phyloP scores from a whole-genome alignment of 495 filamentous ascomycete genomes.

The Daldinia concentrica region DNA sequence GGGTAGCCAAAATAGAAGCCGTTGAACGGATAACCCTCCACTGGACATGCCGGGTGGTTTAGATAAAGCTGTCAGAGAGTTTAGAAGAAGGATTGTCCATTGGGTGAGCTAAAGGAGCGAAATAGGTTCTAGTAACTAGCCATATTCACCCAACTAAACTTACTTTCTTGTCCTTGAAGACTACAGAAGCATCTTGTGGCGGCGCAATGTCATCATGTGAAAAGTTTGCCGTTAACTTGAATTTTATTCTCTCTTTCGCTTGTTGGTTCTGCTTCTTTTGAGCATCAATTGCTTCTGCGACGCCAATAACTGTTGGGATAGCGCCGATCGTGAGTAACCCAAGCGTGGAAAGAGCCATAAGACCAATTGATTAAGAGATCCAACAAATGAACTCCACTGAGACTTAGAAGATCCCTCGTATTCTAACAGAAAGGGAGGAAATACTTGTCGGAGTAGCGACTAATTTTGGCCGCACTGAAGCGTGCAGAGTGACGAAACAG shows the following conservation, averaged over 20 bases:
- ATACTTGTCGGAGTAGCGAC: slow-evolving; percentile 16
- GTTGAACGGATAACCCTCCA: slow-evolving; percentile 63
- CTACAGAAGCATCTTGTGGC: slow-evolving; percentile 49
- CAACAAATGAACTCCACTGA: slow-evolving; percentile 14
- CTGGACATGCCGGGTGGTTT: slow-evolving; percentile 55
- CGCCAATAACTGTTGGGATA: slow-evolving; percentile 61
- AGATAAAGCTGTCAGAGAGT: slow-evolving; percentile 52
- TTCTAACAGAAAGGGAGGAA: slow-evolving; percentile 8
- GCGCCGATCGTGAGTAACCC: slow-evolving; percentile 57
- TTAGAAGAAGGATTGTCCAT: slow-evolving; percentile 12
- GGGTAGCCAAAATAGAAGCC: slow-evolving; percentile 71
- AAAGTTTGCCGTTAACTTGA: slow-evolving; percentile 57
- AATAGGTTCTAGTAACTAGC: not conserved
- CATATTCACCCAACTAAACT: slow-evolving; percentile 14
- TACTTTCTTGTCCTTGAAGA: slow-evolving; percentile 59
- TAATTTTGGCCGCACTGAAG: slow-evolving; percentile 5
- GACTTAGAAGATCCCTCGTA: slow-evolving; percentile 32
- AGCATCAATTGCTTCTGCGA: slow-evolving; percentile 60
- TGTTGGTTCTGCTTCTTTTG: slow-evolving; percentile 61
- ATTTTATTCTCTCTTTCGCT: slow-evolving; percentile 62
- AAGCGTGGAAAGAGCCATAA: slow-evolving; percentile 50
- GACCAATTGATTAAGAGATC: slow-evolving; percentile 19
- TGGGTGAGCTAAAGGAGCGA: not conserved
- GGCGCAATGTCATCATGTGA: slow-evolving; percentile 51
- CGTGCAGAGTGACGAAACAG: slow-evolving; percentile 33